Evolutionary conservation across 164 flowering plant species (phyloP).

Genomic region (Echeveria elegans): DNA sequence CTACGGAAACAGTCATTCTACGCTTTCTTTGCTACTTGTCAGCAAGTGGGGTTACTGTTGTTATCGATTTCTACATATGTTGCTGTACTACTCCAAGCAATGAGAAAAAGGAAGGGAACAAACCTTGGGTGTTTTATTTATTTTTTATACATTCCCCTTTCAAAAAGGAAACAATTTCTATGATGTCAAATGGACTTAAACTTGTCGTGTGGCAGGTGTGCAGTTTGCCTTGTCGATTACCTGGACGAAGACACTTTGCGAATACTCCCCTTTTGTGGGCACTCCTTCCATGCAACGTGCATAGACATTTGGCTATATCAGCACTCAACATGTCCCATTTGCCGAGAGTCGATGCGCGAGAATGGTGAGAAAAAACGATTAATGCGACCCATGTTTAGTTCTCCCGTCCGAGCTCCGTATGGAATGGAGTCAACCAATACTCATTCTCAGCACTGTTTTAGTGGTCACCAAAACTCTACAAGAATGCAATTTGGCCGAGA

Average conservation of each 20-base stretch:
- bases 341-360: constrained; percentile 75
- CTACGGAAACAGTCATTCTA: no score
- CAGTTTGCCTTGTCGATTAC: constrained; percentile 79
- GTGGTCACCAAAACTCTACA: constrained; percentile 27
- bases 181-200: no score
- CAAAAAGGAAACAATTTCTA: neutral
- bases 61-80: no score
- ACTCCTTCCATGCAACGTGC: constrained; percentile 74
- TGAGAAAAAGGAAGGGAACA: no score
- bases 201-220: constrained; percentile 55
- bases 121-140: no score
- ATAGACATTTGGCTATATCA: constrained; percentile 93
- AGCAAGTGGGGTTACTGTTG: no score
- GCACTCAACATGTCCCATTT: constrained; percentile 88
- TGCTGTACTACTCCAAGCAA: no score
- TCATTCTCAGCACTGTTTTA: constrained; percentile 33
- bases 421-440: constrained; percentile 22
- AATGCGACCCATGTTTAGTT: constrained; percentile 74
- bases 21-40: no score
- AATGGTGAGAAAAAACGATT: constrained; percentile 51
- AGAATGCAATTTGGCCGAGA: constrained; percentile 26
- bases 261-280: constrained; percentile 81
- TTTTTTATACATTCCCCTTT: no score
- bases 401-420: constrained; percentile 50
- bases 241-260: constrained; percentile 61